Conservation (phyloP, 257 asterid genomes). For the Sherardia arvensis region DNA sequence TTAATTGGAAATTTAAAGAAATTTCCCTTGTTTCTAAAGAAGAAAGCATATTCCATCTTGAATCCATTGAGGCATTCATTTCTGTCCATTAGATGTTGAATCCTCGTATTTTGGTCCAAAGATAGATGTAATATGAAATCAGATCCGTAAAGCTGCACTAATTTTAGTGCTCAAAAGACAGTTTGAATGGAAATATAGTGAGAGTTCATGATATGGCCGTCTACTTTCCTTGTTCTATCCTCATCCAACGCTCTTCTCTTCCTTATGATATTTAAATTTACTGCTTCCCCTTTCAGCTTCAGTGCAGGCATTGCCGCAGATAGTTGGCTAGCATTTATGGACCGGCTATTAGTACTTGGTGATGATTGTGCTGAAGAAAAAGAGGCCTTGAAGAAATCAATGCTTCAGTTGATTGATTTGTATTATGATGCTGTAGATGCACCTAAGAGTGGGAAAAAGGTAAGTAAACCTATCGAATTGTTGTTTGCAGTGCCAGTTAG, state of each 20-base stretch:
- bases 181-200: too few species aligned
- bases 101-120: not conserved
- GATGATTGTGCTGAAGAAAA: conserved; percentile 34
- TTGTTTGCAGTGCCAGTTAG: not conserved
- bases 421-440: conserved; percentile 91
- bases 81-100: not conserved
- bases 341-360: conserved; percentile 47
- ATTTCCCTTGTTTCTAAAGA: not conserved
- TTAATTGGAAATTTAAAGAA: not conserved
- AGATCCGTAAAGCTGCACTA: not conserved
- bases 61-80: not conserved
- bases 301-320: conserved; percentile 53
- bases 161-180: too few species aligned
- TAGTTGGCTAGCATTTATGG: conserved; percentile 72
- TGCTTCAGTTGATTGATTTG: conserved; percentile 44
- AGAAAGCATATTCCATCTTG: not conserved
- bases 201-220: too few species aligned
- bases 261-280: not conserved
- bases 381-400: conserved; percentile 22
- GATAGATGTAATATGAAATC: not conserved
- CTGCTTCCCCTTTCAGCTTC: conserved; percentile 31
- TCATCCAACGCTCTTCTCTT: not conserved
- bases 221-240: too few species aligned
- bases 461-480: conserved; percentile 6
- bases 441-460: conserved; percentile 84